Conservation (phyloP, 2,329 filamentous ascomycete genomes). For the Tolypocladium ophioglossoides region DNA sequence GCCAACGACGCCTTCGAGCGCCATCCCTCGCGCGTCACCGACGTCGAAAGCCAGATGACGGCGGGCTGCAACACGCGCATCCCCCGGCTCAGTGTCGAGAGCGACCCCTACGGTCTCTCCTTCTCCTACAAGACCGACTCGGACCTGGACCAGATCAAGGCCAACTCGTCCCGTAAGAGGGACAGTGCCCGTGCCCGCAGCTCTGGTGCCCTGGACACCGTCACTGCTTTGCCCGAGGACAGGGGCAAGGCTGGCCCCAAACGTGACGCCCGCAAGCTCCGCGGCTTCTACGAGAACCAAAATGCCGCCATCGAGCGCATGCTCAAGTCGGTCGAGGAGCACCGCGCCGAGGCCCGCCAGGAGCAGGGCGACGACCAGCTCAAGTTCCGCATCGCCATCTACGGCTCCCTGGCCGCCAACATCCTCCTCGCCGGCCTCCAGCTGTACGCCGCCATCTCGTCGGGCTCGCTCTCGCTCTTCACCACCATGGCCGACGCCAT, state of each 20-base stretch:
- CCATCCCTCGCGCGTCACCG: conserved; percentile 27
- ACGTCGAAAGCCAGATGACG: conserved; percentile 39
- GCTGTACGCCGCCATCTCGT: conserved; percentile 78
- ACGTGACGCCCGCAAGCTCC: conserved; percentile 43
- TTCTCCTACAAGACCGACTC: conserved; percentile 65
- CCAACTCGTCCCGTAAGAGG: conserved; percentile 72
- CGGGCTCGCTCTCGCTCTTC: conserved; percentile 87
- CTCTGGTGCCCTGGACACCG: conserved; percentile 3
- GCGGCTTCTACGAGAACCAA: conserved; percentile 79
- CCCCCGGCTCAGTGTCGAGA: conserved; percentile 50
- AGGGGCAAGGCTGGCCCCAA: conserved; percentile 11
- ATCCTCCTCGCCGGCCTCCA: conserved; percentile 69
- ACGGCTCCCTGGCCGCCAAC: conserved; percentile 68
- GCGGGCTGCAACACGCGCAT: conserved; percentile 28
- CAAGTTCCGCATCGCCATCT: conserved; percentile 57
- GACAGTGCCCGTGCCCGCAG: conserved; percentile 29
- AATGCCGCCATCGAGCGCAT: conserved; percentile 90
- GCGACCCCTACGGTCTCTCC: conserved; percentile 74
- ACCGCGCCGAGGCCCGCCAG: conserved; percentile 70
- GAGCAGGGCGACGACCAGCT: conserved; percentile 73
- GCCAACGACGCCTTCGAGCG: conserved; percentile 29
- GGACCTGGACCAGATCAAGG: conserved; percentile 67
- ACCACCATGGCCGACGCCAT: conserved; percentile 95
- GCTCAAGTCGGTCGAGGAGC: conserved; percentile 87
- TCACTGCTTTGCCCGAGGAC: background rate